Percentiles rank a stretch among this genome's conserved stretches.
Conservation (phyloP, 768 basidiomycete species). For the Dioszegia crocea region DNA sequence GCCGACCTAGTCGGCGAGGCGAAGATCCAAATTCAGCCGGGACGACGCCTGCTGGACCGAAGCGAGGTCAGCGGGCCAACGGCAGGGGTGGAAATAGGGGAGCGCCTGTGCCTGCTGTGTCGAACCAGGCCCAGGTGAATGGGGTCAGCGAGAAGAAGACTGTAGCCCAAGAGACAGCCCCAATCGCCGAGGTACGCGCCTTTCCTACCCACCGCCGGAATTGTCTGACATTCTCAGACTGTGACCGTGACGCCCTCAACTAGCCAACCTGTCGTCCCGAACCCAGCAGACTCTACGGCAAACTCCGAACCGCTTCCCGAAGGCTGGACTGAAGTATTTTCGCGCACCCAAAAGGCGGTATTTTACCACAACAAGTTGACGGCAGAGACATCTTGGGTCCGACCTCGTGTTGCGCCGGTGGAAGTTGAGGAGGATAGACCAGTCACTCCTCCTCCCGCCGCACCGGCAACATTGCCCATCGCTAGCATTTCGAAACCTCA, state of each 20-base stretch:
- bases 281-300: not conserved
- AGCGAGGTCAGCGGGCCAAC: not conserved
- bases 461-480: not conserved
- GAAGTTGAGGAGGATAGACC: conserved; percentile 1
- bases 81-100: too few species aligned
- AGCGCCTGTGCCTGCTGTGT: too few species aligned
- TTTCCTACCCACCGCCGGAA: too few species aligned
- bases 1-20: not conserved
- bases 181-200: too few species aligned
- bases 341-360: conserved; percentile 3
- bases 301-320: conserved; percentile 7
- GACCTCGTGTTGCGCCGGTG: not conserved
- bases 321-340: conserved; percentile 20
- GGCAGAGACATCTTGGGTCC: conserved; percentile 9
- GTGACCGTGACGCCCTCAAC: too few species aligned
- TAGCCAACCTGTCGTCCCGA: too few species aligned
- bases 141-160: too few species aligned
- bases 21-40: not conserved
- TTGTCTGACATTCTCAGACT: too few species aligned
- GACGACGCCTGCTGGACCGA: not conserved
- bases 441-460: conserved; percentile 7
- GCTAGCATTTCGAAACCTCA: too few species aligned
- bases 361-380: conserved; percentile 16
- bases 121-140: too few species aligned
- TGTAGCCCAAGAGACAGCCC: too few species aligned